Conservation (phyloP, 2,329 filamentous ascomycete genomes). For the Sporothrix inflata region DNA sequence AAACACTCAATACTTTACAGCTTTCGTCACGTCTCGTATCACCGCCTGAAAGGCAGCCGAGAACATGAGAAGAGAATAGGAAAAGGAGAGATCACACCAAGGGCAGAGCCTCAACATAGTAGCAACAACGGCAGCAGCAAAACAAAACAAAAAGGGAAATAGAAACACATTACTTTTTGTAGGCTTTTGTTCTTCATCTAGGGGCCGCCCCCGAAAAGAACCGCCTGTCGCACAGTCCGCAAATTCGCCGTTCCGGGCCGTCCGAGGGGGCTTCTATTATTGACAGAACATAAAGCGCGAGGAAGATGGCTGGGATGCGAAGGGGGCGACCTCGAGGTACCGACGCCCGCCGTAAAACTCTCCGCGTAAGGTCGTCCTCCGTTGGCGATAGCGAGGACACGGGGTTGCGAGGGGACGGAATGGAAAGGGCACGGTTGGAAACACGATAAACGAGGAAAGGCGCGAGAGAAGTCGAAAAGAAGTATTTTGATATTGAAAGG, state of each 20-base stretch:
- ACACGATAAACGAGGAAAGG: slow-evolving; percentile 2
- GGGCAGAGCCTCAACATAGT: background rate
- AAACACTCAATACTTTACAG: background rate
- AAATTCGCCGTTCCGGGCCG: slow-evolving; percentile 13
- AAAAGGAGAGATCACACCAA: background rate
- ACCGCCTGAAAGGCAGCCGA: background rate
- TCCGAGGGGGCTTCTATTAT: background rate
- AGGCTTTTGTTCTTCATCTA: background rate
- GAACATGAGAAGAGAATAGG: background rate
- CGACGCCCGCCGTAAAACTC: background rate
- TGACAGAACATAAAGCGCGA: background rate
- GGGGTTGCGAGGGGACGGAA: background rate
- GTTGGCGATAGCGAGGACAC: background rate
- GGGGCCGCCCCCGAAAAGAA: background rate
- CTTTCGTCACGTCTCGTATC: background rate
- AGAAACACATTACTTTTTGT: slow-evolving; percentile 28
- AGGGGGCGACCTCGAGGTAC: background rate
- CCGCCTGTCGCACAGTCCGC: slow-evolving; percentile 6
- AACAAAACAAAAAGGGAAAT: background rate
- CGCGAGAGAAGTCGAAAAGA: background rate
- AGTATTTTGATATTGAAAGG: slow-evolving; percentile 11
- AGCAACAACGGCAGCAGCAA: background rate
- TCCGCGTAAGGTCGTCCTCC: background rate
- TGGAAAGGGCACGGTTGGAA: background rate
- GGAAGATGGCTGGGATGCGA: background rate